A percentile compares a stretch with the other conserved stretches of the same genome.
phyloP scores from a whole-genome alignment of 2,329 filamentous ascomycete species.

The Ceratocystis cacaofunesta region DNA sequence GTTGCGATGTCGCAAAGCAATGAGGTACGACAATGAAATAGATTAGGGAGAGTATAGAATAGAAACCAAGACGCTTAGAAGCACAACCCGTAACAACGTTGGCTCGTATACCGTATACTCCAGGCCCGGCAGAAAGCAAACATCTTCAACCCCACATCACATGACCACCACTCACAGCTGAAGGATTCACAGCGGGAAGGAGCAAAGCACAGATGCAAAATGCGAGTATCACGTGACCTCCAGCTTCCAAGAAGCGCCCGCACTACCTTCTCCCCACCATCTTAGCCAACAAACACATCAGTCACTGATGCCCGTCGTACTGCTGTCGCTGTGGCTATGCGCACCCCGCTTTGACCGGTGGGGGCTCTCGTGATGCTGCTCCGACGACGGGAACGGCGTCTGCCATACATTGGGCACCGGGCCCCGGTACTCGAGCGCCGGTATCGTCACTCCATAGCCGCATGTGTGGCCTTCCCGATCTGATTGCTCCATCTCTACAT shows the following conservation, averaged over 20 bases:
- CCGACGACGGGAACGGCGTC: slow-evolving; percentile 15
- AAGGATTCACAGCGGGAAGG: neutral
- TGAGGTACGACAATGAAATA: too few relatives aligned
- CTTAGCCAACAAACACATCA: neutral
- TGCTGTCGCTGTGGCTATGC: neutral
- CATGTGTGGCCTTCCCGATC: slow-evolving; percentile 66
- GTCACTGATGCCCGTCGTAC: neutral
- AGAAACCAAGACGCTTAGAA: too few relatives aligned
- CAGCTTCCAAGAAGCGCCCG: neutral
- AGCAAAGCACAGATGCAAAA: neutral
- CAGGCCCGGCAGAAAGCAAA: neutral
- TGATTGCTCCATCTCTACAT: slow-evolving; percentile 75
- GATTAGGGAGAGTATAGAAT: too few relatives aligned
- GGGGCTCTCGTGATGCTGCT: slow-evolving; percentile 15
- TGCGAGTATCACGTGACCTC: neutral
- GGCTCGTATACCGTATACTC: neutral
- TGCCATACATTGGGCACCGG: slow-evolving; percentile 19
- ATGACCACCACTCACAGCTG: neutral
- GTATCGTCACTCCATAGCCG: slow-evolving; percentile 76
- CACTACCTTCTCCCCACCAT: neutral
- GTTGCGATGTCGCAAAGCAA: too few relatives aligned
- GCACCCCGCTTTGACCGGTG: neutral
- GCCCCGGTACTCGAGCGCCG: slow-evolving; percentile 38
- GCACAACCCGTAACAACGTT: too few relatives aligned
- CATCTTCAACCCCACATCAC: neutral